Evolutionary conservation across 768 basidiomycete species (phyloP).

Genomic region (Mrakia frigida): DNA sequence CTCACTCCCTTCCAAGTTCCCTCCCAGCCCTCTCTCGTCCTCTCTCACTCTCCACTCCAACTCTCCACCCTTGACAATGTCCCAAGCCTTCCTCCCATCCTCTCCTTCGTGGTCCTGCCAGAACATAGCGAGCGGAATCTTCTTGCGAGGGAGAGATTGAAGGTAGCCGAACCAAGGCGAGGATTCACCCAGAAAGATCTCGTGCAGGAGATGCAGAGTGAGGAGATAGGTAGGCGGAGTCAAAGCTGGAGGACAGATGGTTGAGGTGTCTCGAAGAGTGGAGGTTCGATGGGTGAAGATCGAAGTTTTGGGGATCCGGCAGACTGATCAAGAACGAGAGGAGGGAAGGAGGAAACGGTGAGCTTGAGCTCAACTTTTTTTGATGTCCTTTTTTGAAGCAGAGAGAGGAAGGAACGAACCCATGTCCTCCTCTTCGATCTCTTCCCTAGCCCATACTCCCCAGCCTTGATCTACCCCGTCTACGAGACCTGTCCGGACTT

Average conservation of each 20-base stretch:
- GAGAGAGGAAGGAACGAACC: not conserved
- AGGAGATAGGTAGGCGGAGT: slow-evolving; percentile 26
- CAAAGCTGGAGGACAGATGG: not conserved
- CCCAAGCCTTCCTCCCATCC: slow-evolving; percentile 38
- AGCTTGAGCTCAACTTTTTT: slow-evolving; percentile 7
- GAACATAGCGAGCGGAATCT: slow-evolving; percentile 40
- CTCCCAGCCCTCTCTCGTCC: slow-evolving; percentile 18
- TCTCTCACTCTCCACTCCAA: slow-evolving; percentile 28
- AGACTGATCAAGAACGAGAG: slow-evolving; percentile 5
- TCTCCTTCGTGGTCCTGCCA: slow-evolving; percentile 41
- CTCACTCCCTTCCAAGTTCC: not conserved
- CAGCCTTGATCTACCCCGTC: slow-evolving; percentile 17
- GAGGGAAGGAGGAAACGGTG: not conserved
- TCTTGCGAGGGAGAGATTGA: slow-evolving; percentile 41
- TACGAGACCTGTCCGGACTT: slow-evolving; percentile 11
- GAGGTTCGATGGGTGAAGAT: slow-evolving; percentile 25
- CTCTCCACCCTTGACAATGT: slow-evolving; percentile 42
- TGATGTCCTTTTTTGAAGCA: not conserved
- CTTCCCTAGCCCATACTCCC: slow-evolving; percentile 20
- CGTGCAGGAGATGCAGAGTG: slow-evolving; percentile 27
- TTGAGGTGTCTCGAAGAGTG: not conserved
- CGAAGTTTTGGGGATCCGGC: slow-evolving; percentile 20
- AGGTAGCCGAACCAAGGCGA: slow-evolving; percentile 44
- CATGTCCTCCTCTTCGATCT: slow-evolving; percentile 16
- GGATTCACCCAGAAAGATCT: not conserved